Percentiles rank a stretch among this genome's conserved stretches.
phyloP scores from a whole-genome alignment of 768 basidiomycete species.

The Auricularia sp. region DNA sequence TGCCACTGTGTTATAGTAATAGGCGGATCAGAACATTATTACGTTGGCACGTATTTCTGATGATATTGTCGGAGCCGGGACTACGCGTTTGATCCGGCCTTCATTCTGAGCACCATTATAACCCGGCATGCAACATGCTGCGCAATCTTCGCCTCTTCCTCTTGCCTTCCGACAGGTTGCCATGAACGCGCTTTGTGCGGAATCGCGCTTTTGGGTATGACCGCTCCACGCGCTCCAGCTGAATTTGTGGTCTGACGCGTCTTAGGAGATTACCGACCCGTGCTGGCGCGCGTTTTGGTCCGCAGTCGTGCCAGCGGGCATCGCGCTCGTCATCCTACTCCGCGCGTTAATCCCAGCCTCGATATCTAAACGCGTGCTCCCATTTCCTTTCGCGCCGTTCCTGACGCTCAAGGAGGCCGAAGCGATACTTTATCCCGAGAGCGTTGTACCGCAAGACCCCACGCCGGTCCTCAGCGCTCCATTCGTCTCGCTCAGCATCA shows the following conservation, averaged over 20 bases:
- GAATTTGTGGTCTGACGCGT: background rate
- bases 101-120: no score
- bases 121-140: no score
- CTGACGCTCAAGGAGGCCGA: conserved; percentile 13
- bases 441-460: background rate
- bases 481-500: conserved; percentile 45
- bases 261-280: conserved; percentile 30
- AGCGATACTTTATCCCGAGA: conserved; percentile 7
- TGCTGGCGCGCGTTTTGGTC: conserved; percentile 46
- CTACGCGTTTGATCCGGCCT: no score
- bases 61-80: no score
- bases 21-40: no score
- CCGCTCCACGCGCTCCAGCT: background rate
- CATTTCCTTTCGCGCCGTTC: conserved; percentile 17
- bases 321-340: conserved; percentile 34
- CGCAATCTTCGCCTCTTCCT: no score
- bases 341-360: conserved; percentile 11
- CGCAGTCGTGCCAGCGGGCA: conserved; percentile 34
- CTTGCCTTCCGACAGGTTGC: no score
- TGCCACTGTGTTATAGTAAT: no score
- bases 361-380: conserved; percentile 20
- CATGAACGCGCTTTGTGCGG: no score
- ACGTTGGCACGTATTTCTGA: no score
- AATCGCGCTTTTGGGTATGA: no score
- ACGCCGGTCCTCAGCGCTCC: conserved; percentile 34